Conservation (phyloP, 306 rosid genomes). For the Oemleria cerasiformis region DNA sequence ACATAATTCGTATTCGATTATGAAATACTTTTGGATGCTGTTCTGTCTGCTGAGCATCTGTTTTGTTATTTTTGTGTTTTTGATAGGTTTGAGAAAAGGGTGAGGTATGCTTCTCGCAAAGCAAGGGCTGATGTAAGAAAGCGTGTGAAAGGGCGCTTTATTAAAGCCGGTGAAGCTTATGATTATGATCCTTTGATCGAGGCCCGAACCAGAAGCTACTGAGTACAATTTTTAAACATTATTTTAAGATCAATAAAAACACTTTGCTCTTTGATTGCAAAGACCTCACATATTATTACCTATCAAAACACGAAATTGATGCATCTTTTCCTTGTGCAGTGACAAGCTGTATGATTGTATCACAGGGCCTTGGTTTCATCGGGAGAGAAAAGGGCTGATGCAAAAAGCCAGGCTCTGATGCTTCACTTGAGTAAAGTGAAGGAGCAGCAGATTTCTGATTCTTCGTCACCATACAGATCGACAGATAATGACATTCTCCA, state of each 20-base stretch:
- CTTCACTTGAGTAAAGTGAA: conserved; percentile 26
- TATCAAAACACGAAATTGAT: conserved; percentile 38
- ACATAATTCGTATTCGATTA: background rate
- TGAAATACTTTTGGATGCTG: conserved; percentile 5
- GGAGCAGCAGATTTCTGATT: conserved; percentile 34
- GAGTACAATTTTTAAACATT: conserved; percentile 56
- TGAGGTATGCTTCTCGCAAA: conserved; percentile 92
- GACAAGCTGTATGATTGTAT: conserved; percentile 54
- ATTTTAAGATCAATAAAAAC: conserved; percentile 46
- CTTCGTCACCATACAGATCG: conserved; percentile 34
- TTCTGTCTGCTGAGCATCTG: background rate
- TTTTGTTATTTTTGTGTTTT: conserved; percentile 9
- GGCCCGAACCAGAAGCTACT: conserved; percentile 92
- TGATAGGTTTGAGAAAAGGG: conserved; percentile 76
- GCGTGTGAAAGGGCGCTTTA: conserved; percentile 95
- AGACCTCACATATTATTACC: conserved; percentile 29
- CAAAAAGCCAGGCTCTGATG: conserved; percentile 32
- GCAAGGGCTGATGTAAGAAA: conserved; percentile 87
- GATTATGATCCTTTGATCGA: conserved; percentile 84
- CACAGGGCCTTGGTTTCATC: conserved; percentile 56
- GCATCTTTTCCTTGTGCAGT: conserved; percentile 40
- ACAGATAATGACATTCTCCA: conserved; percentile 23
- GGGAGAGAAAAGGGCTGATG: conserved; percentile 31
- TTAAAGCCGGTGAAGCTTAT: conserved; percentile 85
- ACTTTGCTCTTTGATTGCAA: conserved; percentile 32